Evolutionary conservation across 164 flowering plant species (phyloP).

Genomic region (Macadamia integrifolia): DNA sequence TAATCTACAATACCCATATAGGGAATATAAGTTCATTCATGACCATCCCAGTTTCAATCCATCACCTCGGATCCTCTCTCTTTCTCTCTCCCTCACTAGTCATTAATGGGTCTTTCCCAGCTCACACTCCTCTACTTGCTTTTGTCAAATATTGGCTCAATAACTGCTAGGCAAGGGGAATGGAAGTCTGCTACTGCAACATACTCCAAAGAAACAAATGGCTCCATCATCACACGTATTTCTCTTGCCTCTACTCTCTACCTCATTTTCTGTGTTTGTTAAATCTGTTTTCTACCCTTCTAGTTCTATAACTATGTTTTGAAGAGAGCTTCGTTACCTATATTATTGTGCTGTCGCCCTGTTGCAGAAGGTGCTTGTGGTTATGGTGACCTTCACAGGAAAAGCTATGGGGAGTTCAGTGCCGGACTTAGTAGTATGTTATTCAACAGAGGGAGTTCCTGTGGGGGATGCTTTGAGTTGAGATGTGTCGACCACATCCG

Average conservation of each 20-base stretch:
- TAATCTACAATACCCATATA: constrained; percentile 8
- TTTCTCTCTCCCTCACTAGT: too few species aligned
- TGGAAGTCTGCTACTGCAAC: constrained; percentile 78
- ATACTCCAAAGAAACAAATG: constrained; percentile 49
- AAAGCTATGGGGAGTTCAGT: constrained; percentile 48
- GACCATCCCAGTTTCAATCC: neutral
- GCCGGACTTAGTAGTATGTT: constrained; percentile 57
- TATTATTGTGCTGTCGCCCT: neutral
- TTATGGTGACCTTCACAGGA: constrained; percentile 55
- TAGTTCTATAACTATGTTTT: neutral
- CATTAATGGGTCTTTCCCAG: constrained; percentile 16
- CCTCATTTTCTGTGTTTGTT: too few species aligned
- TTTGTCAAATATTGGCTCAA: constrained; percentile 3
- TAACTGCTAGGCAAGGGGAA: constrained; percentile 25
- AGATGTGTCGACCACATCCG: constrained; percentile 61
- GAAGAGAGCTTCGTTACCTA: neutral
- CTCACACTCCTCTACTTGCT: constrained; percentile 14
- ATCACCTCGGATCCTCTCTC: neutral
- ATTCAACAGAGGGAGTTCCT: constrained; percentile 65
- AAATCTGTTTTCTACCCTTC: neutral
- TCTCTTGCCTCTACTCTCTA: constrained; percentile 4
- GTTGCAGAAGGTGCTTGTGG: constrained; percentile 76
- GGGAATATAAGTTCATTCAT: neutral
- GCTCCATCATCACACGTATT: constrained; percentile 49
- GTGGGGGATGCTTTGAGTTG: constrained; percentile 71